These are phyloP conservation scores for Crithidia mellificae DNA, from an alignment of 208 protist species.

Conservation along the genomic window DNA sequence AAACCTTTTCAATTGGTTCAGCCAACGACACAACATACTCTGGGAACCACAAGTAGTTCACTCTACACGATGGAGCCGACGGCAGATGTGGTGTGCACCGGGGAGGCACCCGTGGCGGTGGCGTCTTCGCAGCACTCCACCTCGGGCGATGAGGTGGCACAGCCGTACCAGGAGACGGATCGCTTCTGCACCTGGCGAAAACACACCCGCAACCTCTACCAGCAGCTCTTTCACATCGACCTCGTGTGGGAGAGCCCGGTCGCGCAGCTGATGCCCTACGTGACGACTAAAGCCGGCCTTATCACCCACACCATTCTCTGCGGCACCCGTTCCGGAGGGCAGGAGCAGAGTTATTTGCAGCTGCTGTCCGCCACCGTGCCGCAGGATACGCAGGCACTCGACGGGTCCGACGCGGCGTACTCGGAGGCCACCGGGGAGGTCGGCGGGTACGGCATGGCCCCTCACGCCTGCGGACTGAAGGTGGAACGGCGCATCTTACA, in stretches of 20 bases:
- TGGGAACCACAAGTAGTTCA: no score
- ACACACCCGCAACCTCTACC: conserved; percentile 85
- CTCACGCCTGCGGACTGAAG: conserved; percentile 54
- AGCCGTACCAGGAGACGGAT: conserved; percentile 68
- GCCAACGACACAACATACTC: no score
- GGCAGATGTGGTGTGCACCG: conserved; percentile 18
- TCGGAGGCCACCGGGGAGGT: conserved; percentile 89
- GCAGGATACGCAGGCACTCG: conserved; percentile 43
- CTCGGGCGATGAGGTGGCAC: conserved; percentile 4
- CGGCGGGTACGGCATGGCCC: conserved; percentile 89
- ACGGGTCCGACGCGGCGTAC: conserved; percentile 51
- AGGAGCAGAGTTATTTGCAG: conserved; percentile 87
- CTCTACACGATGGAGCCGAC: conserved; percentile 15
- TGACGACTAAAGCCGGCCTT: conserved; percentile 53
- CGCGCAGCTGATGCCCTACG: conserved; percentile 83
- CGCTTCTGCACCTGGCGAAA: conserved; percentile 90
- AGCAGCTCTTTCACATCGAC: conserved; percentile 86
- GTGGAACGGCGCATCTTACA: conserved; percentile 85
- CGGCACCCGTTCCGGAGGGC: conserved; percentile 75
- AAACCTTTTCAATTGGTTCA: no score
- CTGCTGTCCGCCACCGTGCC: conserved; percentile 74
- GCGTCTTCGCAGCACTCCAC: conserved; percentile 25
- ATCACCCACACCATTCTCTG: conserved; percentile 76
- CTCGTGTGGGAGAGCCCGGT: conserved; percentile 86
- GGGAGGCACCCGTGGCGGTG: not conserved